Evolutionary conservation across 345 rosid species (phyloP), one percentile per base, ranked within the genome.

Genomic region (Clausena lansium): DNA sequence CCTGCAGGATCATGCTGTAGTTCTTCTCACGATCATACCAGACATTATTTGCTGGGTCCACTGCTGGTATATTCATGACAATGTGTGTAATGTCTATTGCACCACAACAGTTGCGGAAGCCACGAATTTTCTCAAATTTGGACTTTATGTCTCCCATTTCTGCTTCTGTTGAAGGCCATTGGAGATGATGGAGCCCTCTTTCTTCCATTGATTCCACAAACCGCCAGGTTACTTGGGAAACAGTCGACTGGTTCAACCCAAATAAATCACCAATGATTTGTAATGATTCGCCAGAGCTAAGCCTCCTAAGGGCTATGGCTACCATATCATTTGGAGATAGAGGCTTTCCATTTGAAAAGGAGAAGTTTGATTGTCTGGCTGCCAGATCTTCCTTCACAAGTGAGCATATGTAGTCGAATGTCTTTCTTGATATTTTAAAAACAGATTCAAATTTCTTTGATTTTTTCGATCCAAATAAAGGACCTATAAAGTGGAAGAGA

Each of bases 181-280:
- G 77, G 84, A 92, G 88, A 83, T 91, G 94, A 47, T 76, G 86
- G 28, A 87, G 73, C 6, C 88, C 93, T 85, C 84, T 86, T 82
- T 88, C 92, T 80, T 92, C 94, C 94, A 89, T 86, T 74, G 94
- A 88, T 81, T 89, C 94, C 61, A 92, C 94, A 79, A 88, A 92
- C 66, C 94, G 85, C 93, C 93, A 91, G 73, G 94, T 92, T 83
- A 91, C 75, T 65, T 91, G 97, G 28, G 97, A 89, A 76, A 92
- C 92, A 24, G 90, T 87, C 35, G 97, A 92, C 73, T 89, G 97
- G 62, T 90, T 87, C 78, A 92, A 71, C 57, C 92, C 91, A 74
- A 92, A 87, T 32, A 83, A 80, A 74, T 92, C 93, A 58, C 92
- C 97, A 57, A 89, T 86, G 54, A 66, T 81, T 32, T 90, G 86